A percentile compares a stretch with the other conserved stretches of the same genome.
phyloP scores from a whole-genome alignment of 2,329 filamentous ascomycete genomes.

The Ilyonectria mors-panacis region DNA sequence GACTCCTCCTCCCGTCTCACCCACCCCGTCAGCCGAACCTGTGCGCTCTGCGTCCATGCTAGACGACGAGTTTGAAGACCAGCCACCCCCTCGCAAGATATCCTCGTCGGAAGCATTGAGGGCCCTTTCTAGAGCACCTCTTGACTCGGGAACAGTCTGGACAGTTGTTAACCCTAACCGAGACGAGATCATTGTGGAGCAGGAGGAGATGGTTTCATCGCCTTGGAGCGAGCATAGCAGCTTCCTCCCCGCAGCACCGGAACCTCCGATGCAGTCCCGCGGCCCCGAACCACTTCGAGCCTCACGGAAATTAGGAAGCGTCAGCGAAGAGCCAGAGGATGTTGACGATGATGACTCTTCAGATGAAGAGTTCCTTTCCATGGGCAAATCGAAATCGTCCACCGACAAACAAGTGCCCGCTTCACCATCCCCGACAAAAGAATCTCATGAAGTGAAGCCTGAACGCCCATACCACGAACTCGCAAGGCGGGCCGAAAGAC shows the following conservation, averaged over 20 bases:
- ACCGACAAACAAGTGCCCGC: conserved; percentile 44
- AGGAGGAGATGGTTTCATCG: conserved; percentile 33
- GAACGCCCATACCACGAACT: conserved; percentile 21
- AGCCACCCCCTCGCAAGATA: conserved; percentile 65
- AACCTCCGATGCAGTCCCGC: conserved; percentile 35
- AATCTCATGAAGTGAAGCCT: conserved; percentile 23
- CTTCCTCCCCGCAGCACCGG: conserved; percentile 32
- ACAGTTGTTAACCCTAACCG: conserved; percentile 61
- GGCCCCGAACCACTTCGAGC: conserved; percentile 37
- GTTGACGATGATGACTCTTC: conserved; percentile 53
- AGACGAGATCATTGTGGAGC: conserved; percentile 45
- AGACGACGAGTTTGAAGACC: conserved; percentile 57
- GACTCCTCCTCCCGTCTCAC: conserved; percentile 46
- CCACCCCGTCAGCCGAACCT: conserved; percentile 45
- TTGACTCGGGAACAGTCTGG: conserved; percentile 67
- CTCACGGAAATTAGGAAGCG: conserved; percentile 40
- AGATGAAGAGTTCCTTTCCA: conserved; percentile 59
- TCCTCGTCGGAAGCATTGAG: conserved; percentile 70
- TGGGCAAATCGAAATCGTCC: conserved; percentile 55
- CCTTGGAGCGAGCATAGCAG: conserved; percentile 22
- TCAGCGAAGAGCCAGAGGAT: conserved; percentile 48
- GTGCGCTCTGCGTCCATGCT: conserved; percentile 51
- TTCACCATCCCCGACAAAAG: conserved; percentile 36
- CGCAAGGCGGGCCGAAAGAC: conserved; percentile 8
- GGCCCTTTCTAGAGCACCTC: conserved; percentile 65